Base-by-base conservation (phyloP, 495 filamentous ascomycete species). In the Choiromyces venosus region DNA sequence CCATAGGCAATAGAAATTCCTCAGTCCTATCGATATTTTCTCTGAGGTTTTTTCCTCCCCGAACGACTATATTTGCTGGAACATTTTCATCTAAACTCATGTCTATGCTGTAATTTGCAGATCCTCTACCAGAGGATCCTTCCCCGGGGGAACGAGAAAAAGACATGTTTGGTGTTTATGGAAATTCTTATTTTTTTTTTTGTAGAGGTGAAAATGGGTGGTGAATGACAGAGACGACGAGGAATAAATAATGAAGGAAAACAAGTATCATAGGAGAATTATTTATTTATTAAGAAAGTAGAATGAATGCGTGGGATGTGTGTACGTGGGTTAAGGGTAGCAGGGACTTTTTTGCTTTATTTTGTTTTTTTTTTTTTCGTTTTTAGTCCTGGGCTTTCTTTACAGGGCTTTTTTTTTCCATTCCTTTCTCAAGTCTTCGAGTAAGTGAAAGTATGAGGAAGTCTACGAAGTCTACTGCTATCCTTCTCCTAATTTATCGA, bases 281-380 rank as follows among this genome's bases (percentile, higher is more conserved):
- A 44, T 70, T 92, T 83, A 97, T 97, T 85, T 97, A 93, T 74
- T 89, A 83, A 96, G 96, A 1, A 93, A 85, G 83, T 98, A 94
- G 82, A 93, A 94, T 70, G 94, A 97, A 33, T 76, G 71, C n/a
- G 72, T n/a, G n/a, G 52, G 74, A 37, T 40, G 69, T 37, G 75
- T 67, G 37, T 77, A 68, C 74, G 72, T 74, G 68, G 52, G 52
- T 29, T 1, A 29, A 61, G 52, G 52, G 52, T 29, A 29, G 29
- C n/a, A 61, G 52, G 29, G 52, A 14, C 25, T 1, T 61, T 76
- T 72, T 67, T 75, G 29, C 72, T 76, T 76, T 72, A 75, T 76
- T 44, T 33, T 44, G 37, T 16, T 33, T 33, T n/a, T 29, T 67
- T 68, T 37, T 67, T 2, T 67, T 19, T 37, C 65, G 19, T 37